Evolutionary conservation across 306 rosid species (phyloP).

Genomic region (Luffa aegyptiaca): DNA sequence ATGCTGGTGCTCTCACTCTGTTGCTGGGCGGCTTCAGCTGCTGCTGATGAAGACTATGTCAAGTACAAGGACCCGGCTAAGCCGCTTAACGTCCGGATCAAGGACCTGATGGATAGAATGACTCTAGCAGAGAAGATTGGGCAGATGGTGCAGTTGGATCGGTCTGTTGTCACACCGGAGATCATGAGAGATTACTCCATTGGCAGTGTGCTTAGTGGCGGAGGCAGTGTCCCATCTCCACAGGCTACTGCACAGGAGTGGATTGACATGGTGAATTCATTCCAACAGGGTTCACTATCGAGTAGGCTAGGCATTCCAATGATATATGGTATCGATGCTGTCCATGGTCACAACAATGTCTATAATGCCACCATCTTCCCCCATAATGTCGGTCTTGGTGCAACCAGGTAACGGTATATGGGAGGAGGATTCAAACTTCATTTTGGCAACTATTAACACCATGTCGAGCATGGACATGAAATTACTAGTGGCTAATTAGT

Average conservation of each 20-base stretch:
- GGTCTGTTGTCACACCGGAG: background rate
- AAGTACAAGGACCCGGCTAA: background rate
- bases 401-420: background rate
- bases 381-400: slow-evolving; percentile 2
- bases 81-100: background rate
- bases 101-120: background rate
- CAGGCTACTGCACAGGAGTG: slow-evolving; percentile 1
- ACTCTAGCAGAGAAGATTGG: slow-evolving; percentile 3
- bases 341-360: background rate
- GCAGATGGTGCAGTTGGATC: slow-evolving; percentile 9
- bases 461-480: background rate
- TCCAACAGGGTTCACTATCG: background rate
- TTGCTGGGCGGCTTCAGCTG: background rate
- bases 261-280: slow-evolving; percentile 6
- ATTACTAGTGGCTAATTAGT: background rate
- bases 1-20: background rate
- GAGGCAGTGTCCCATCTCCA: background rate
- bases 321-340: slow-evolving; percentile 9
- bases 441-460: background rate
- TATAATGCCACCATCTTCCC: slow-evolving; percentile 4
- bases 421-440: background rate
- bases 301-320: slow-evolving; percentile 12
- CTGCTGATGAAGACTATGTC: background rate
- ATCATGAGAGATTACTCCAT: slow-evolving; percentile 10
- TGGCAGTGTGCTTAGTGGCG: slow-evolving; percentile 9